Conservation (phyloP, 192 early-diverging fungal species). For the Coemansia sp. region DNA sequence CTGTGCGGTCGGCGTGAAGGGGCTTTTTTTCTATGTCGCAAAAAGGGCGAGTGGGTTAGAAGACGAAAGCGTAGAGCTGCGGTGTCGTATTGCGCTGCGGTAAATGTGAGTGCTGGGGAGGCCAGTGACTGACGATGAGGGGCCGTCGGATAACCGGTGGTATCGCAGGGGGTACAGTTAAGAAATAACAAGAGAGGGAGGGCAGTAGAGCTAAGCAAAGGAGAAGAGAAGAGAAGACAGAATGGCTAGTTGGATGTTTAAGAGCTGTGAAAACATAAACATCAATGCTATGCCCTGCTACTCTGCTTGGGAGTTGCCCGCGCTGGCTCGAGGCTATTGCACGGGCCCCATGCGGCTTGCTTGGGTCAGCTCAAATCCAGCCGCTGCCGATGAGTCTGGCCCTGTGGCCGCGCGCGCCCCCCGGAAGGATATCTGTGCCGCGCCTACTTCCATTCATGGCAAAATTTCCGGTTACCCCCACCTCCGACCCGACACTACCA, state of each 20-base stretch:
- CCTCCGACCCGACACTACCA: slow-evolving; percentile 1
- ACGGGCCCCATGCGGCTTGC: slow-evolving; percentile 5
- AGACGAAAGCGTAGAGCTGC: neutral
- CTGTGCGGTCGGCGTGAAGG: neutral
- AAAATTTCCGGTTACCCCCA: slow-evolving; percentile 7
- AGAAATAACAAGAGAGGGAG: slow-evolving; percentile 8
- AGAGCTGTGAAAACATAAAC: slow-evolving; percentile 13
- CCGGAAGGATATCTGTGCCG: slow-evolving; percentile 2
- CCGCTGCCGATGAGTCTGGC: neutral
- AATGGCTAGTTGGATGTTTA: slow-evolving; percentile 13
- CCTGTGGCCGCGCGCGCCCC: neutral
- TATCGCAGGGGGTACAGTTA: slow-evolving; percentile 1
- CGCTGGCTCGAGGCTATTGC: neutral
- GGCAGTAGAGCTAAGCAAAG: neutral
- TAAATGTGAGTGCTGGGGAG: neutral
- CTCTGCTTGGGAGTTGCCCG: neutral
- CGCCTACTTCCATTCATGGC: neutral
- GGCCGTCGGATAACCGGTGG: neutral
- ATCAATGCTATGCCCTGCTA: neutral
- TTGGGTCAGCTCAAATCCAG: slow-evolving; percentile 6
- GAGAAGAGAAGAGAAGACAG: slow-evolving; percentile 13
- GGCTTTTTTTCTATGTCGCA: neutral
- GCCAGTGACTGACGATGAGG: slow-evolving; percentile 5
- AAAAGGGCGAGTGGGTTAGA: slow-evolving; percentile 4
- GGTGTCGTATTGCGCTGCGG: neutral